Evolutionary conservation across 192 early-diverging fungal genomes (phyloP).

Genomic region (Phlyctochytrium bullatum): DNA sequence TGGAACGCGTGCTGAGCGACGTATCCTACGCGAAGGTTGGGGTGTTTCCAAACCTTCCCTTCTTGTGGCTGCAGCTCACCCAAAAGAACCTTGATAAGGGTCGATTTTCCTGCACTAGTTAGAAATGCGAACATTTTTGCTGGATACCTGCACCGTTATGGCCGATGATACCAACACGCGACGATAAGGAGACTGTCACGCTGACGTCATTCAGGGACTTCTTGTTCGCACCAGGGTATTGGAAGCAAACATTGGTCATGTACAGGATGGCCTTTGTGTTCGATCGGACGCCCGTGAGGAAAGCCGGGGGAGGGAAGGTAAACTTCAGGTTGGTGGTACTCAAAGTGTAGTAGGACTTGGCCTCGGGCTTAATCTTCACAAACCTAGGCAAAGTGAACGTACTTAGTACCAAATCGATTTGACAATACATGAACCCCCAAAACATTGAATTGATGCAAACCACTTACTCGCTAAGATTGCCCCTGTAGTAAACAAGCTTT

Average conservation of each 20-base stretch:
- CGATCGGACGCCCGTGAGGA: constrained; percentile 71
- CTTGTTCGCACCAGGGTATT: constrained; percentile 66
- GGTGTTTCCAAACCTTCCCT: constrained; percentile 78
- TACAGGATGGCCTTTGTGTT: constrained; percentile 76
- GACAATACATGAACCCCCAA: not conserved
- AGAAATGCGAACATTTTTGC: constrained; percentile 4
- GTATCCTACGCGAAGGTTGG: constrained; percentile 80
- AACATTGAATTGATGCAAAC: no score
- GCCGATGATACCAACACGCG: constrained; percentile 77
- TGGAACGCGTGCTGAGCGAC: constrained; percentile 87
- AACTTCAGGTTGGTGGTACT: constrained; percentile 69
- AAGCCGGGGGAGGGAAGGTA: constrained; percentile 71
- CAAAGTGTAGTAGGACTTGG: constrained; percentile 73
- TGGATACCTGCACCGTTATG: constrained; percentile 59
- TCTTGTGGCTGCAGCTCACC: constrained; percentile 71
- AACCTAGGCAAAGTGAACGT: constrained; percentile 40
- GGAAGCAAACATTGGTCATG: constrained; percentile 68
- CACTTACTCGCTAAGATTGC: constrained; percentile 63
- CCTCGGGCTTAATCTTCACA: constrained; percentile 69
- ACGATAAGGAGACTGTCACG: constrained; percentile 66
- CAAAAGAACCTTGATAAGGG: constrained; percentile 64
- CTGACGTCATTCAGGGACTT: constrained; percentile 62
- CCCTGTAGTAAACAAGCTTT: constrained; percentile 76
- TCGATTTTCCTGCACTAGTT: constrained; percentile 23
- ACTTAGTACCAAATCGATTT: not conserved